Evolutionary conservation across 495 filamentous ascomycete genomes (phyloP).

Genomic region (Penicillium pulvis): DNA sequence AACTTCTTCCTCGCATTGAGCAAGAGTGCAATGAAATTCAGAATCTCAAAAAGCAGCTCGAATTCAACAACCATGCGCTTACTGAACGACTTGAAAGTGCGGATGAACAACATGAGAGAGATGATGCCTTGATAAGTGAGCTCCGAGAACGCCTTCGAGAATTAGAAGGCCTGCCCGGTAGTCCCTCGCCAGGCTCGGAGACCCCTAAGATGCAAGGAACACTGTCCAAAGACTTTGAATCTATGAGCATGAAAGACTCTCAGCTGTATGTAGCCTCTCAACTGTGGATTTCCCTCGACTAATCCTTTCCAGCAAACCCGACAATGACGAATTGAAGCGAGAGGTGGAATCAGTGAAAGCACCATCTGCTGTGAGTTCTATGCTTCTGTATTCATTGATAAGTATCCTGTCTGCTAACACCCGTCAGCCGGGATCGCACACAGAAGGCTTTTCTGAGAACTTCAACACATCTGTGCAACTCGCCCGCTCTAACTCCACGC

Average conservation of each 20-base stretch:
- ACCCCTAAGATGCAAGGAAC: slow-evolving; percentile 46
- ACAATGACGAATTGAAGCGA: slow-evolving; percentile 46
- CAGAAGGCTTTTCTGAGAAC: slow-evolving; percentile 41
- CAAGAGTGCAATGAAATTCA: slow-evolving; percentile 62
- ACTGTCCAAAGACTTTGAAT: slow-evolving; percentile 50
- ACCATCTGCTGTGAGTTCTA: slow-evolving; percentile 28
- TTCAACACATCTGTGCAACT: slow-evolving; percentile 38
- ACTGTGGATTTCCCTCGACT: slow-evolving; percentile 11
- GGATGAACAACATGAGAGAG: slow-evolving; percentile 56
- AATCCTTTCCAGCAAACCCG: slow-evolving; percentile 39
- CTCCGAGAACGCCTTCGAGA: slow-evolving; percentile 56
- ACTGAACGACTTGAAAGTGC: slow-evolving; percentile 54
- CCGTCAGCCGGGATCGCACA: slow-evolving; percentile 30
- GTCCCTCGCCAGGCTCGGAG: slow-evolving; percentile 42
- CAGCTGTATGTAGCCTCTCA: slow-evolving; percentile 31
- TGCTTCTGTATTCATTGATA: not conserved
- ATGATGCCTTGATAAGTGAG: slow-evolving; percentile 56
- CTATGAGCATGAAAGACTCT: slow-evolving; percentile 44
- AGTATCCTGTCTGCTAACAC: slow-evolving; percentile 4
- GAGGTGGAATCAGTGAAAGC: slow-evolving; percentile 42
- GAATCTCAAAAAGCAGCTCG: slow-evolving; percentile 56
- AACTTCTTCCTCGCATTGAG: slow-evolving; percentile 60
- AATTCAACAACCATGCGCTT: slow-evolving; percentile 60
- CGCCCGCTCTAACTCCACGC: slow-evolving; percentile 40
- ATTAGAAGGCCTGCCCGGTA: slow-evolving; percentile 47